Percentiles rank a stretch among this genome's conserved stretches.
These are phyloP conservation scores for Wallacemonas collosoma DNA, from an alignment of 208 protist genomes.

Conservation along the genomic window DNA sequence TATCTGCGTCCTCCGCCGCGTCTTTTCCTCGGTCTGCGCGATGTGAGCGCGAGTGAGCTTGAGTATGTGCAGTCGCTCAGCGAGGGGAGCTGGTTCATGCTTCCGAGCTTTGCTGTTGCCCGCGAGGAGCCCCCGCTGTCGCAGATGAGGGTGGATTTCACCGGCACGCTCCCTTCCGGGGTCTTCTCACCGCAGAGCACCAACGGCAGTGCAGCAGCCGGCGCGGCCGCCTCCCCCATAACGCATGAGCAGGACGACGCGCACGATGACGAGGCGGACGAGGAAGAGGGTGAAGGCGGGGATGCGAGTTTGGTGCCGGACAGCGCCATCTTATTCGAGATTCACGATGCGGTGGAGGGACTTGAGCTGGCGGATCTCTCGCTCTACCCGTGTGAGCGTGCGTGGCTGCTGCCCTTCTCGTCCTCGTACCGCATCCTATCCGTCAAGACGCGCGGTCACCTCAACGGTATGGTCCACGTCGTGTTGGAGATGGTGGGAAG, in stretches of 20 bases:
- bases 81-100: slow-evolving; percentile 71
- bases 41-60: slow-evolving; percentile 57
- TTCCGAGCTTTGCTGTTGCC: slow-evolving; percentile 61
- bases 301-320: slow-evolving; percentile 56
- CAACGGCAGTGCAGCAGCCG: slow-evolving; percentile 15
- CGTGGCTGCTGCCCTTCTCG: slow-evolving; percentile 83
- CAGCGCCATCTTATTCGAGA: slow-evolving; percentile 82
- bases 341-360: slow-evolving; percentile 54
- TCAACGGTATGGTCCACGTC: slow-evolving; percentile 73
- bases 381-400: slow-evolving; percentile 65
- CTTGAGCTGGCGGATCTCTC: slow-evolving; percentile 76
- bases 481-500: slow-evolving; percentile 73
- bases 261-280: slow-evolving; percentile 24
- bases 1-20: slow-evolving; percentile 39
- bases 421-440: slow-evolving; percentile 66
- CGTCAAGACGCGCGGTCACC: slow-evolving; percentile 41
- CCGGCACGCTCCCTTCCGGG: neutral
- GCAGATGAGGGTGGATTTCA: neutral
- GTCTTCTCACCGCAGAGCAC: slow-evolving; percentile 18
- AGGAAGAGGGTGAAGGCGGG: slow-evolving; percentile 23
- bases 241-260: neutral
- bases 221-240: neutral
- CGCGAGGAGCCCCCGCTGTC: slow-evolving; percentile 31
- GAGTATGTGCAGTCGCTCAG: slow-evolving; percentile 39
- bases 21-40: slow-evolving; percentile 68